Evolutionary conservation across 495 filamentous ascomycete genomes (phyloP).

Genomic region (Geoglossum glabrum): DNA sequence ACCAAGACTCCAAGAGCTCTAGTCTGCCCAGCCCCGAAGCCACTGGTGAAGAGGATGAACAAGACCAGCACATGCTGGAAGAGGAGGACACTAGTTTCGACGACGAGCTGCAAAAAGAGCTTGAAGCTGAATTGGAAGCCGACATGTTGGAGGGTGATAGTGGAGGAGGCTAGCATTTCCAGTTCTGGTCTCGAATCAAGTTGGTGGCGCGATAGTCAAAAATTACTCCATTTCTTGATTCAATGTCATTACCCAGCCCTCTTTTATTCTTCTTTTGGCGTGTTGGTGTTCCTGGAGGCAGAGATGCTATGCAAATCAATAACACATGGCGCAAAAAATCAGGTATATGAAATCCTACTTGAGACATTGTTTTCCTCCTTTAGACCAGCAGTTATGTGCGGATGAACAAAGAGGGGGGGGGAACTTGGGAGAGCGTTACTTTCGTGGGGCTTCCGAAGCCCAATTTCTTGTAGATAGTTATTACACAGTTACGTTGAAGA

Average conservation of each 20-base stretch:
- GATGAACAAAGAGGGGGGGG: no score
- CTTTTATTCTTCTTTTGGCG: no score
- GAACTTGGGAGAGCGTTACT: no score
- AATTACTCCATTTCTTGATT: background rate
- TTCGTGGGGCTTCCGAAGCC: no score
- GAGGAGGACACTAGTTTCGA: background rate
- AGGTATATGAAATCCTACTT: background rate
- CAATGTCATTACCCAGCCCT: no score
- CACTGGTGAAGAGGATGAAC: constrained; percentile 1
- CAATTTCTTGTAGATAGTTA: no score
- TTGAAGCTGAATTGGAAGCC: background rate
- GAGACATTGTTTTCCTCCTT: background rate
- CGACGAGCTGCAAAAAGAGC: background rate
- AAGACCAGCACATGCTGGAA: background rate
- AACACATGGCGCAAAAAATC: background rate
- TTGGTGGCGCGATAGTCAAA: background rate
- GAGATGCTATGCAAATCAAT: no score
- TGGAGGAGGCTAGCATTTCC: background rate
- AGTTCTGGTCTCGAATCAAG: background rate
- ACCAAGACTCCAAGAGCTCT: background rate
- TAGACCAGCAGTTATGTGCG: no score
- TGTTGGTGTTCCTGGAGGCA: no score
- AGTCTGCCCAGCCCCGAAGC: constrained; percentile 2
- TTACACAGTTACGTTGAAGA: no score
- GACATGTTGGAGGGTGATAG: background rate